Conservation (phyloP, 2,329 filamentous ascomycete species). For the Diaporthe amygdali region DNA sequence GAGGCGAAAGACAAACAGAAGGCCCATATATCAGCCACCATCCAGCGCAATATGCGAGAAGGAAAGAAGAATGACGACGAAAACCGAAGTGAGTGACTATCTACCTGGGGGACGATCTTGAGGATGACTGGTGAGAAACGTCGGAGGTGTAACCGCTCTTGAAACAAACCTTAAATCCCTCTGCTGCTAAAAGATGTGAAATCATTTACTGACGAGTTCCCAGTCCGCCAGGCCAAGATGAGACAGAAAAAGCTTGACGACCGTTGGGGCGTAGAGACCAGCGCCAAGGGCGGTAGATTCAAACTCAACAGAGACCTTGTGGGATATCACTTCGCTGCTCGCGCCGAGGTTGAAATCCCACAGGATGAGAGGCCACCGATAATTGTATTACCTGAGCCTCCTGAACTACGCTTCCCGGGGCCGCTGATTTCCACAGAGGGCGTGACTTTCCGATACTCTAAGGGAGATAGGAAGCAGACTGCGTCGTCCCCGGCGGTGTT, state of each 20-base stretch:
- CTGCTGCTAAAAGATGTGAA: too few relatives aligned
- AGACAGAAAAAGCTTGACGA: constrained; percentile 86
- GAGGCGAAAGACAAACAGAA: constrained; percentile 83
- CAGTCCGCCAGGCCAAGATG: constrained; percentile 78
- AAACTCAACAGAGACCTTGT: constrained; percentile 77
- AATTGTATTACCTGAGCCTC: constrained; percentile 65
- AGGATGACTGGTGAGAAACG: neutral
- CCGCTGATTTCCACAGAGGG: constrained; percentile 75
- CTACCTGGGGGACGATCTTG: too few relatives aligned
- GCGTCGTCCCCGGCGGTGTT: constrained; percentile 51
- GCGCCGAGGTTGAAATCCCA: constrained; percentile 76
- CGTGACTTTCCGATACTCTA: constrained; percentile 67
- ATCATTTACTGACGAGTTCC: neutral
- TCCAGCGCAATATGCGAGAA: constrained; percentile 74
- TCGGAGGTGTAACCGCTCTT: neutral
- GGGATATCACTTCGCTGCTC: constrained; percentile 63
- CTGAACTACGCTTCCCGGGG: constrained; percentile 76
- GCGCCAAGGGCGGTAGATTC: constrained; percentile 74
- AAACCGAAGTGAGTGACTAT: constrained; percentile 60
- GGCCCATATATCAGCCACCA: constrained; percentile 80
- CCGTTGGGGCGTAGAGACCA: constrained; percentile 77
- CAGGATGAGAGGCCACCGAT: constrained; percentile 63
- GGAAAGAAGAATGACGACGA: constrained; percentile 81
- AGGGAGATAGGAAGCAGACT: constrained; percentile 31
- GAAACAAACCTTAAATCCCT: neutral